Percentiles rank a stretch among this genome's conserved stretches.
Conservation (phyloP, 1,284 basidiomycete genomes). For the Microbotryum intermedium region DNA sequence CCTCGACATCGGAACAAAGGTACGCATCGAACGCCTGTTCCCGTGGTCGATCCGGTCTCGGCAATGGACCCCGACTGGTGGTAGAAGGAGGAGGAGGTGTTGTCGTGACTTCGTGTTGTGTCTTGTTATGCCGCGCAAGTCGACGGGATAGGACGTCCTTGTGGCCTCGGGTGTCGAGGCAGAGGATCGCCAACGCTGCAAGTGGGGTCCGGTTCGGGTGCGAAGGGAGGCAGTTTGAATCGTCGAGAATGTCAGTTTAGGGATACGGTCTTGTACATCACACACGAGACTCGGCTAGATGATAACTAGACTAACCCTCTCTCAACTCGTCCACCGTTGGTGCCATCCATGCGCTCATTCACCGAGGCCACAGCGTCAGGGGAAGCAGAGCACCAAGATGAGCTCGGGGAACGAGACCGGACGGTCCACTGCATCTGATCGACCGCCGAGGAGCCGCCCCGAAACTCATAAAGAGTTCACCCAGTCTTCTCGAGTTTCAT, state of each 20-base stretch:
- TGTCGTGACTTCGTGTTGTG: not conserved
- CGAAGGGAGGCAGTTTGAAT: not conserved
- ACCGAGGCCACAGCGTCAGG: no score
- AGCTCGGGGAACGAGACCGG: no score
- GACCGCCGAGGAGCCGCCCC: no score
- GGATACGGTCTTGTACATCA: no score
- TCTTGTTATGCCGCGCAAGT: constrained; percentile 24
- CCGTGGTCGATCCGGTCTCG: constrained; percentile 2
- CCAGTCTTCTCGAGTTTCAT: no score
- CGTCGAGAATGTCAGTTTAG: not conserved
- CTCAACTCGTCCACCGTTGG: not conserved
- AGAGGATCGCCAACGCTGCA: constrained; percentile 28
- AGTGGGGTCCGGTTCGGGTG: constrained; percentile 3
- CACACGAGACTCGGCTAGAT: no score
- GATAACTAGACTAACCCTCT: not conserved
- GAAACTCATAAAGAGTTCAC: no score
- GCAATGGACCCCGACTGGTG: not conserved
- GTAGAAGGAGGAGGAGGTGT: not conserved
- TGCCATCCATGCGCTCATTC: not conserved
- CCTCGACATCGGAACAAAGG: constrained; percentile 70
- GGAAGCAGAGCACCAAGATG: no score
- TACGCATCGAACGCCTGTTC: constrained; percentile 38
- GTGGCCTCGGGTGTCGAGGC: constrained; percentile 36
- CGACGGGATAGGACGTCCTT: constrained; percentile 33
- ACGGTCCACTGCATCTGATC: no score